These are phyloP conservation scores for Nitzschia putrida DNA, from an alignment of 108 stramenopile species.

Conservation along the genomic window DNA sequence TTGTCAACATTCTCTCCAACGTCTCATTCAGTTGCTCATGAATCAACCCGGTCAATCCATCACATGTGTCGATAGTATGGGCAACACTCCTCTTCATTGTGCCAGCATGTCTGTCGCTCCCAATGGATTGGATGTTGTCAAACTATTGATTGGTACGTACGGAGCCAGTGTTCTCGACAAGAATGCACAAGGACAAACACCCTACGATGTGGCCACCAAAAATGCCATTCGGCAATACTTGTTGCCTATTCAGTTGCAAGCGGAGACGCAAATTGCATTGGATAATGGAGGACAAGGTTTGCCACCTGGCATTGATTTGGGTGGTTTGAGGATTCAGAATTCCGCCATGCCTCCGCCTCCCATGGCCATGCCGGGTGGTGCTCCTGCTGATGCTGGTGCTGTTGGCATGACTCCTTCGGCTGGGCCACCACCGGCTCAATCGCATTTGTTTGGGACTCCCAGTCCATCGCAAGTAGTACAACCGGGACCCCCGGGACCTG, in stretches of 20 bases:
- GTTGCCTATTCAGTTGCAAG: conserved; percentile 80
- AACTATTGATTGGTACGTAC: conserved; percentile 62
- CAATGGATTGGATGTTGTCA: conserved; percentile 43
- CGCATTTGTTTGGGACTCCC: conserved; percentile 4
- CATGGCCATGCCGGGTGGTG: conserved; percentile 10
- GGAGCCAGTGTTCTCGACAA: conserved; percentile 53
- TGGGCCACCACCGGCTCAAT: conserved; percentile 2
- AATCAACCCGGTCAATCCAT: conserved; percentile 49
- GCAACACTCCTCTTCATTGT: conserved; percentile 78
- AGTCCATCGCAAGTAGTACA: neutral
- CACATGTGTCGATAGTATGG: conserved; percentile 53
- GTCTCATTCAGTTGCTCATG: conserved; percentile 47
- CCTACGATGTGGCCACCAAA: conserved; percentile 77
- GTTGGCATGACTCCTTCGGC: neutral
- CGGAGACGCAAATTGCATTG: conserved; percentile 71
- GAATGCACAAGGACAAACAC: conserved; percentile 67
- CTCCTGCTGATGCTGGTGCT: neutral
- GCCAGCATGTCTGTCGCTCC: conserved; percentile 51
- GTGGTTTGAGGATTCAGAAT: conserved; percentile 62
- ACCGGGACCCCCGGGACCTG: neutral
- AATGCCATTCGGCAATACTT: conserved; percentile 76
- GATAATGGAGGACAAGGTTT: conserved; percentile 80
- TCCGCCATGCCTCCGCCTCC: conserved; percentile 67
- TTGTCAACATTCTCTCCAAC: conserved; percentile 40
- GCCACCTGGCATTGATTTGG: conserved; percentile 81